Conservation (phyloP, 2,329 filamentous ascomycete genomes). For the Diaporthe aspalathi region DNA sequence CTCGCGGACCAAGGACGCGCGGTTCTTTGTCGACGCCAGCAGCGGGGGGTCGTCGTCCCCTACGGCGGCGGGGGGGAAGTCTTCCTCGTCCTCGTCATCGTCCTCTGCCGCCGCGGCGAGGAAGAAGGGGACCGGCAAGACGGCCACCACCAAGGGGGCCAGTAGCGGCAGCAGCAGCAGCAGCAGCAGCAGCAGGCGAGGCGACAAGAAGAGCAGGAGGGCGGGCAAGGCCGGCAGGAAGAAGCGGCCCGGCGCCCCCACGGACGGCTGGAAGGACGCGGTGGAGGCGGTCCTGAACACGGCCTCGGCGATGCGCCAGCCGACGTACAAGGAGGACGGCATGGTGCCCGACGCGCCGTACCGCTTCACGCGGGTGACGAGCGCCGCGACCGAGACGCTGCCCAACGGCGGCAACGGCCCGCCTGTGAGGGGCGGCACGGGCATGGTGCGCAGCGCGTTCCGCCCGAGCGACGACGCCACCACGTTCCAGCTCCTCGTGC, state of each 20-base stretch:
- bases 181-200: not conserved
- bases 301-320: conserved; percentile 71
- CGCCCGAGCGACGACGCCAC: conserved; percentile 83
- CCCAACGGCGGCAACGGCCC: conserved; percentile 76
- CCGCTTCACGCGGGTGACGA: conserved; percentile 76
- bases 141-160: not conserved
- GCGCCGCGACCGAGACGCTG: conserved; percentile 78
- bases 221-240: conserved; percentile 46
- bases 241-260: not conserved
- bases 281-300: conserved; percentile 72
- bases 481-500: conserved; percentile 82
- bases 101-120: too few species aligned
- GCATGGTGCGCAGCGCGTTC: conserved; percentile 81
- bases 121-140: conserved; percentile 7
- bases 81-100: too few species aligned
- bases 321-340: conserved; percentile 72
- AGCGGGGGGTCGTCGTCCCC: not conserved
- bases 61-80: not conserved
- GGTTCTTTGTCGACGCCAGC: conserved; percentile 72
- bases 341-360: conserved; percentile 68
- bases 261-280: conserved; percentile 69
- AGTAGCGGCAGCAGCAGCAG: not conserved
- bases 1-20: conserved; percentile 71
- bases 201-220: too few species aligned
- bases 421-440: conserved; percentile 75